phyloP scores from a whole-genome alignment of 495 filamentous ascomycete species.

The Physcia stellaris region DNA sequence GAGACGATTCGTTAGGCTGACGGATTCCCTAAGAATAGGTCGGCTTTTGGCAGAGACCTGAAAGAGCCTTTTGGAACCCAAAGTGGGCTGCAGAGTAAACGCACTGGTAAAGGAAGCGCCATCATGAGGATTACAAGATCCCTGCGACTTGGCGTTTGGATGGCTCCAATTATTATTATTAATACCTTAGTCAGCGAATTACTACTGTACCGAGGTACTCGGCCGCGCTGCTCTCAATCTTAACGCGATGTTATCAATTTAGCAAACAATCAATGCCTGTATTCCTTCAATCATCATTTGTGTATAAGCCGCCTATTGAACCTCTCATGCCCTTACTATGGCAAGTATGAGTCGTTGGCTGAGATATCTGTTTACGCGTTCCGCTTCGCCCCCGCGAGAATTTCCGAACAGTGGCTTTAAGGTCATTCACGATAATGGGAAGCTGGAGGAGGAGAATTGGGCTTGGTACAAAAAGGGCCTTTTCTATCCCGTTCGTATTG shows the following conservation, averaged over 20 bases:
- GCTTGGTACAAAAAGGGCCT: constrained; percentile 26
- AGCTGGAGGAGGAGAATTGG: constrained; percentile 33
- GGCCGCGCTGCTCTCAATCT: background rate
- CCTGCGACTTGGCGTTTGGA: background rate
- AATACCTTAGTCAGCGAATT: background rate
- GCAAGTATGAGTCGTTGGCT: background rate
- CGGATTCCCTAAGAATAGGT: background rate
- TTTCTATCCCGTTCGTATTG: constrained; percentile 37
- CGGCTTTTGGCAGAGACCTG: background rate
- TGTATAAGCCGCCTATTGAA: background rate
- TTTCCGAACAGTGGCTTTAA: background rate
- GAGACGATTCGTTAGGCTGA: background rate
- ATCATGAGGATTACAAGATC: background rate
- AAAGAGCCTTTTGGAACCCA: background rate
- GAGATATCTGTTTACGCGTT: background rate
- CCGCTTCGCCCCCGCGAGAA: background rate
- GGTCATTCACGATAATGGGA: background rate
- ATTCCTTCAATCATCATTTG: background rate
- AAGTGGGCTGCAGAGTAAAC: background rate
- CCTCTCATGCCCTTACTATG: background rate
- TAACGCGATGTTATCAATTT: background rate
- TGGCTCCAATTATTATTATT: background rate
- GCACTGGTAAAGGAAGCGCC: background rate
- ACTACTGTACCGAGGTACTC: background rate
- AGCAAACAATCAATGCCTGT: background rate